A percentile compares a stretch with the other conserved stretches of the same genome.
Evolutionary conservation across 176 grass and related monocot genomes (phyloP).

Genomic region (Cenchrus americanus): DNA sequence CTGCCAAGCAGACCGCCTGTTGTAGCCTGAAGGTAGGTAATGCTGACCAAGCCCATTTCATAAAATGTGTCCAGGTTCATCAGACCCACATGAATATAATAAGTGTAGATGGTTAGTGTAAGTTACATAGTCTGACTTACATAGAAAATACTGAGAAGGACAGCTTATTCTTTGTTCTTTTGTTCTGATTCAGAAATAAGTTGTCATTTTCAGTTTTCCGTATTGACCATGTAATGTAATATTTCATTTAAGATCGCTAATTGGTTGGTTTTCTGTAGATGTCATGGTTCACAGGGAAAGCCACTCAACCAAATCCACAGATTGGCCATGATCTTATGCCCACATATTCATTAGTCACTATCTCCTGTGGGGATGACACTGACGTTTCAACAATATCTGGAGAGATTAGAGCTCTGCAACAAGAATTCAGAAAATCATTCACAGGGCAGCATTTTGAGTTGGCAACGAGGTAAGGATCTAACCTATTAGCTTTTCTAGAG

Average conservation of each 20-base stretch:
- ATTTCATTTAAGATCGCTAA: slow-evolving; percentile 14
- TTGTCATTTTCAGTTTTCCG: not conserved
- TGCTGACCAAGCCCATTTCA: not conserved
- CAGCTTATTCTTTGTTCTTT: not conserved
- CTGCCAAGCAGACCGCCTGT: not conserved
- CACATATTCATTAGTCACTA: not conserved
- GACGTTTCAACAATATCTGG: not conserved
- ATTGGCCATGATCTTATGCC: not conserved
- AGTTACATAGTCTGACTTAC: slow-evolving; percentile 7
- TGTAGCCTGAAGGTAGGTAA: slow-evolving; percentile 24
- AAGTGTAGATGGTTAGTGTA: not conserved
- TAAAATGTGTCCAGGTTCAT: slow-evolving; percentile 26
- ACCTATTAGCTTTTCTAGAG: slow-evolving; percentile 7
- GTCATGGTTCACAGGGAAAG: slow-evolving; percentile 18
- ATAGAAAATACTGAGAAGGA: not conserved
- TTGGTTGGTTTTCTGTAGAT: slow-evolving; percentile 27
- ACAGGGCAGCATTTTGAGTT: not conserved
- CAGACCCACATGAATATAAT: not conserved
- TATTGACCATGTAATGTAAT: not conserved
- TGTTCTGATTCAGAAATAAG: not conserved
- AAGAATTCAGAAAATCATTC: slow-evolving; percentile 8
- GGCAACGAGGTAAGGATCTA: not conserved
- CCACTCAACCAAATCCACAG: not conserved
- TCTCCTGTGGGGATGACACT: not conserved
- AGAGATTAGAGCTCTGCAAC: slow-evolving; percentile 9